Conservation (phyloP, 2,329 filamentous ascomycete genomes). For the Paracamarosporium sp. region DNA sequence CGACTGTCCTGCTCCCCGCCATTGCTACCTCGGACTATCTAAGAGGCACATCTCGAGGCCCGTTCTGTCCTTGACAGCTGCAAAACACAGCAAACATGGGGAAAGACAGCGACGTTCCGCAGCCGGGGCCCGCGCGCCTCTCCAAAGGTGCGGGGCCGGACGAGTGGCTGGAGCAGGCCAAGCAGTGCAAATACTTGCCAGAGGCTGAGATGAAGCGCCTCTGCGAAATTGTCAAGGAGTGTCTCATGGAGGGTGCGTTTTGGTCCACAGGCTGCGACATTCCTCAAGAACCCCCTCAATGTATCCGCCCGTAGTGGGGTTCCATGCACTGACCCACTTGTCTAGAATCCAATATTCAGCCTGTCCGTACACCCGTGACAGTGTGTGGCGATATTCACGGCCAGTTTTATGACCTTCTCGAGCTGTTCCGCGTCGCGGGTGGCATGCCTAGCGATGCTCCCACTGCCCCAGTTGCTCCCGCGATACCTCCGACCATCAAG, state of each 20-base stretch:
- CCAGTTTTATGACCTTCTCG: slow-evolving; percentile 96
- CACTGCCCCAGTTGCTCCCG: slow-evolving; percentile 66
- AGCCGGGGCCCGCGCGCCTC: slow-evolving; percentile 88
- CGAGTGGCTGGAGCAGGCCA: slow-evolving; percentile 96
- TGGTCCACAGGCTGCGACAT: background rate
- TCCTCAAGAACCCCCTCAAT: background rate
- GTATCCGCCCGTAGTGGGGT: slow-evolving; percentile 1
- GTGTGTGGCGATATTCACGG: slow-evolving; percentile 98
- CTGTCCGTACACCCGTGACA: slow-evolving; percentile 94
- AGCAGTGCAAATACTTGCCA: slow-evolving; percentile 95
- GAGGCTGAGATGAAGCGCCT: slow-evolving; percentile 98
- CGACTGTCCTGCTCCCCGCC: slow-evolving; percentile 20
- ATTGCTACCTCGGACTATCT: slow-evolving; percentile 8
- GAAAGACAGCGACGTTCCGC: slow-evolving; percentile 71
- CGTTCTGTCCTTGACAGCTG: background rate
- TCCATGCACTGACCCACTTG: slow-evolving; percentile 1
- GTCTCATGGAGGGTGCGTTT: slow-evolving; percentile 88
- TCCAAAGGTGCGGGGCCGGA: slow-evolving; percentile 84
- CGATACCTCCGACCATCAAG: slow-evolving; percentile 75
- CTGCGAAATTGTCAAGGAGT: slow-evolving; percentile 98
- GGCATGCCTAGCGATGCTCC: slow-evolving; percentile 88
- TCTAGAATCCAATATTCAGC: slow-evolving; percentile 96
- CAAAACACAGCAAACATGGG: slow-evolving; percentile 44
- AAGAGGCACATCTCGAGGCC: background rate
- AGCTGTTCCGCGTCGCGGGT: slow-evolving; percentile 94